phyloP scores from a whole-genome alignment of 78 protist species.

The Polysphondylium violaceum region DNA sequence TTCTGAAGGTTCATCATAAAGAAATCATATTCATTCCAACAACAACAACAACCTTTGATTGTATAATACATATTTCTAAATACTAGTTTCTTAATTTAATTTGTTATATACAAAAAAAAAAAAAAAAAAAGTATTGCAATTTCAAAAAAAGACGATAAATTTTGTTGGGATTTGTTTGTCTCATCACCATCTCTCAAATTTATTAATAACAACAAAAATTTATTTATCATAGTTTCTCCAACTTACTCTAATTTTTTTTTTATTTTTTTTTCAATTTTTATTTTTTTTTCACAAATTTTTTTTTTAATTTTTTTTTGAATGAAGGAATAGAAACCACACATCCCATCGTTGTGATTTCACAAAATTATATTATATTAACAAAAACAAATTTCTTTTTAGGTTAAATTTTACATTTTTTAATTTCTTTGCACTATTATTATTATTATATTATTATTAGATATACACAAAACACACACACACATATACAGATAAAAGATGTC shows the following conservation, averaged over 20 bases:
- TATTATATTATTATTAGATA: not conserved
- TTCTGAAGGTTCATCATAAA: no score
- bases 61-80: no score
- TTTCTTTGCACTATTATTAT: not conserved
- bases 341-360: not conserved
- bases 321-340: no score
- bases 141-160: not conserved
- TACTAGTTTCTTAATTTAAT: no score
- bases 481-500: constrained; percentile 41
- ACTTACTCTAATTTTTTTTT: not conserved
- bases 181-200: not conserved
- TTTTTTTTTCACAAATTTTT: constrained; percentile 7
- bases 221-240: not conserved
- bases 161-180: not conserved
- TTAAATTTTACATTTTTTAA: not conserved
- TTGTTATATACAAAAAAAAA: not conserved
- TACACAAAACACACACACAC: not conserved
- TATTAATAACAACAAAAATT: not conserved
- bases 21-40: no score
- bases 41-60: no score
- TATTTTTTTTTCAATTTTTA: constrained; percentile 19
- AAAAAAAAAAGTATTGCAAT: not conserved
- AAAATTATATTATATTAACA: not conserved
- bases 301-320: not conserved
- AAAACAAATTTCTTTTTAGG: not conserved